phyloP scores from a whole-genome alignment of 2,329 filamentous ascomycete genomes.

The Alternaria incomplexa region DNA sequence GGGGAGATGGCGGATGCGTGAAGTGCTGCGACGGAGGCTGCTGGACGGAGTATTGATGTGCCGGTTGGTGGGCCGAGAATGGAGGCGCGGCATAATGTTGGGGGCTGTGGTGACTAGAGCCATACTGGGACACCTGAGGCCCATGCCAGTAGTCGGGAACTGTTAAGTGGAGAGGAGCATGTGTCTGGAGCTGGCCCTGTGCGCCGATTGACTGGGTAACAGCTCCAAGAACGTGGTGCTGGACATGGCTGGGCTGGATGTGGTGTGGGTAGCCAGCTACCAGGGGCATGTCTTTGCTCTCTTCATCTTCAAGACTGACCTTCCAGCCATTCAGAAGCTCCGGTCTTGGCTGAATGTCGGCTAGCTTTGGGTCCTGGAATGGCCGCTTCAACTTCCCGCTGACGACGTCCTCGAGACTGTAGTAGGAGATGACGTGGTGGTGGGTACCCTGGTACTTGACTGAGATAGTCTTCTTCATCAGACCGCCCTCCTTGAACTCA shows the following conservation, averaged over 20 bases:
- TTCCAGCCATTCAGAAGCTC: conserved; percentile 47
- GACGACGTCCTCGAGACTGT: conserved; percentile 78
- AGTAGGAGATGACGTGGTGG: conserved; percentile 90
- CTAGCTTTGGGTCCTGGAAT: conserved; percentile 41
- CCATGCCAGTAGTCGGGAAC: conserved; percentile 43
- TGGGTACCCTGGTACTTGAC: conserved; percentile 75
- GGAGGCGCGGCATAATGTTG: conserved; percentile 35
- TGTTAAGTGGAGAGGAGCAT: conserved; percentile 35
- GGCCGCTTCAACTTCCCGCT: conserved; percentile 45
- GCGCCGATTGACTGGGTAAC: conserved; percentile 29
- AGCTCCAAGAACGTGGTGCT: conserved; percentile 31
- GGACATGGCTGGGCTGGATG: conserved; percentile 35
- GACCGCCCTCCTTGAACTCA: conserved; percentile 78
- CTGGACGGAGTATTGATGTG: conserved; percentile 32
- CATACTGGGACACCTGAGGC: conserved; percentile 31
- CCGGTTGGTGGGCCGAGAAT: conserved; percentile 25
- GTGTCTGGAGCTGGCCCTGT: conserved; percentile 33
- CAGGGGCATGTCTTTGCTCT: conserved; percentile 43
- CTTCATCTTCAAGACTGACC: conserved; percentile 47
- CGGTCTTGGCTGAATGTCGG: conserved; percentile 40
- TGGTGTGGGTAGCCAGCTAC: conserved; percentile 38
- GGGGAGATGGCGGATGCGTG: conserved; percentile 32
- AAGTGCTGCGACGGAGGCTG: conserved; percentile 30
- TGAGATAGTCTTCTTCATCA: conserved; percentile 94
- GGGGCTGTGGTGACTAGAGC: conserved; percentile 30